Evolutionary conservation across 441 rosid genomes (phyloP).

Genomic region (Euphorbia celastroides): DNA sequence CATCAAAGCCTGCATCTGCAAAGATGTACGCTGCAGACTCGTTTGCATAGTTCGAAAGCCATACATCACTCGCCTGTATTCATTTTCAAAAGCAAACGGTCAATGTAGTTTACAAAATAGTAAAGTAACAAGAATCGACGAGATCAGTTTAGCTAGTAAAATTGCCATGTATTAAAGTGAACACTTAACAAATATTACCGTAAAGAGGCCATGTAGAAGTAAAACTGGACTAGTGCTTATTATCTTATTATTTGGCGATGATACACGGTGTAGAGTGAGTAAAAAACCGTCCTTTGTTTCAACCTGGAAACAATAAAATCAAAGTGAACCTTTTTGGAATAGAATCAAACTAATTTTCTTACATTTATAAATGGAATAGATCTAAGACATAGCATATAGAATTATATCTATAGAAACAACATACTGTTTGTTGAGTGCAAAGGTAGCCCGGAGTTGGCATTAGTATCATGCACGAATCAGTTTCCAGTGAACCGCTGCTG

Average conservation of each 20-base stretch:
- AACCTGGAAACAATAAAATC: conserved; percentile 27
- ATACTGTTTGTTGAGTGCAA: conserved; percentile 72
- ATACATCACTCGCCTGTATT: conserved; percentile 68
- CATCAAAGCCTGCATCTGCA: conserved; percentile 84
- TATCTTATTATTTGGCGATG: conserved; percentile 32
- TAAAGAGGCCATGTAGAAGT: conserved; percentile 81
- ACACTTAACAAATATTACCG: too few relatives aligned
- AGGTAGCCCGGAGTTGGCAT: conserved; percentile 60
- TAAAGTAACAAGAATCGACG: too few relatives aligned
- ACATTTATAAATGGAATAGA: neutral
- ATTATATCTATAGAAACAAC: conserved; percentile 16
- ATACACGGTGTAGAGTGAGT: conserved; percentile 71
- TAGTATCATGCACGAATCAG: conserved; percentile 51
- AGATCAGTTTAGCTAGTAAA: too few relatives aligned
- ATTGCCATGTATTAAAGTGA: too few relatives aligned
- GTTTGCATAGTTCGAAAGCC: conserved; percentile 64
- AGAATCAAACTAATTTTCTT: neutral
- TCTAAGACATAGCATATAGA: neutral
- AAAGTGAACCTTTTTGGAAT: neutral
- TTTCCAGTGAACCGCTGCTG: conserved; percentile 29
- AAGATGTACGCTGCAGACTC: conserved; percentile 76
- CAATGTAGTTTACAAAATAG: neutral
- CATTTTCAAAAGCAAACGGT: too few relatives aligned
- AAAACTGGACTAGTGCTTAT: conserved; percentile 52
- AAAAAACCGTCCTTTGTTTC: conserved; percentile 80